phyloP scores from a whole-genome alignment of 2,329 filamentous ascomycete genomes.

The Malbranchea cinnamomea region DNA sequence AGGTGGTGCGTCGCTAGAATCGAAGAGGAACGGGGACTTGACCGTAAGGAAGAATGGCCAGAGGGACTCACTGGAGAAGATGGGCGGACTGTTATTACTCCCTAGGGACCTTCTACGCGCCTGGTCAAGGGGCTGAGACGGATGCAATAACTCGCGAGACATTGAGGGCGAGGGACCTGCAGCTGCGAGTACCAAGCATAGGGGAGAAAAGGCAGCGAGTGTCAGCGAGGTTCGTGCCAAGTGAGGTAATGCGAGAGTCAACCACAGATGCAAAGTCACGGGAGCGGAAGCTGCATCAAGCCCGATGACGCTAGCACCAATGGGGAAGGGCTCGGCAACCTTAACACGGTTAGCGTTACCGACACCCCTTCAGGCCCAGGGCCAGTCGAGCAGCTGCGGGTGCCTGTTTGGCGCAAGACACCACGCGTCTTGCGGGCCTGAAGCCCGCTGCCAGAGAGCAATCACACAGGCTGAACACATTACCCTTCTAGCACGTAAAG shows the following conservation, averaged over 20 bases:
- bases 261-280: constrained; percentile 11
- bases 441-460: no score
- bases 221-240: constrained; percentile 7
- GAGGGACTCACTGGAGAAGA: constrained; percentile 22
- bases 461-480: no score
- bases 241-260: constrained; percentile 12
- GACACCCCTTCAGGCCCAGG: no score
- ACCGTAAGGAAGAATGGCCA: no score
- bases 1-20: constrained; percentile 2
- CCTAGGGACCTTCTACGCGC: constrained; percentile 22
- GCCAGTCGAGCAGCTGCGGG: no score
- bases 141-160: constrained; percentile 23
- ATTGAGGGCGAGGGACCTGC: constrained; percentile 5
- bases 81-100: constrained; percentile 21
- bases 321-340: constrained; percentile 14
- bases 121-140: constrained; percentile 19
- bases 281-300: constrained; percentile 11
- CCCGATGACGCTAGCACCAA: constrained; percentile 16
- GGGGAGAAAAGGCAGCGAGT: constrained; percentile 2
- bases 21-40: constrained; percentile 6
- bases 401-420: no score
- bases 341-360: constrained; percentile 20
- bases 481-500: no score
- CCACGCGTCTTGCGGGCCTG: no score
- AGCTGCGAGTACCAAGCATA: constrained; percentile 6